phyloP scores from a whole-genome alignment of 2,329 filamentous ascomycete species.

The Arthrobotrys entomopaga region DNA sequence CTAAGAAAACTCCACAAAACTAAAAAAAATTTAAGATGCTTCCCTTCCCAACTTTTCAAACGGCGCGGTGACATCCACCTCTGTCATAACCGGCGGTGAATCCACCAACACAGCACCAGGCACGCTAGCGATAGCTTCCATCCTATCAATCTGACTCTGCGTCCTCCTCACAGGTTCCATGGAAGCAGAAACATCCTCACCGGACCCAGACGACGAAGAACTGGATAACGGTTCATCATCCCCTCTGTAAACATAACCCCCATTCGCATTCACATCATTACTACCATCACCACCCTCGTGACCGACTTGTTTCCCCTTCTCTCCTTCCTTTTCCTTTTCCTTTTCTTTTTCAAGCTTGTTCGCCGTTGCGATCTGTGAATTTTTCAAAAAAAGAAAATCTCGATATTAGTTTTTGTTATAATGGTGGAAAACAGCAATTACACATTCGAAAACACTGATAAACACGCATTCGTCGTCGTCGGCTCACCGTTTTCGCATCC shows the following conservation, averaged over 20 bases:
- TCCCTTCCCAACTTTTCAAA: slow-evolving; percentile 31
- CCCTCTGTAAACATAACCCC: too few relatives aligned
- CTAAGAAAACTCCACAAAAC: too few relatives aligned
- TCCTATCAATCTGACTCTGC: slow-evolving; percentile 42
- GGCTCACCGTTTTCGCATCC: slow-evolving; percentile 75
- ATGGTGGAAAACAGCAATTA: not conserved
- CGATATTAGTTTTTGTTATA: slow-evolving; percentile 1
- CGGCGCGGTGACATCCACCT: slow-evolving; percentile 31
- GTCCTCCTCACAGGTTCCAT: slow-evolving; percentile 11
- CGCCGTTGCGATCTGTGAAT: slow-evolving; percentile 33
- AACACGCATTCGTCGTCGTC: not conserved
- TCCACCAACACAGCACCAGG: slow-evolving; percentile 34
- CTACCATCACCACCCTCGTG: too few relatives aligned
- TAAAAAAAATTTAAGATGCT: not conserved
- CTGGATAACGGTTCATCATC: slow-evolving; percentile 15
- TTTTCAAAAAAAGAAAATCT: not conserved
- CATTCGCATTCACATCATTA: slow-evolving; percentile 2
- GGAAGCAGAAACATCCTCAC: not conserved
- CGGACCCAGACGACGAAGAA: slow-evolving; percentile 15
- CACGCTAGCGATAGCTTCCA: slow-evolving; percentile 39
- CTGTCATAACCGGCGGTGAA: slow-evolving; percentile 5
- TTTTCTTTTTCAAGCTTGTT: slow-evolving; percentile 28
- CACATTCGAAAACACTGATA: slow-evolving; percentile 15
- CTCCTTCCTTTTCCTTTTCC: slow-evolving; percentile 23
- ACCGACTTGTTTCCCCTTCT: too few relatives aligned